These are phyloP conservation scores for Prunus padus DNA, from an alignment of 306 rosid genomes.

Conservation along the genomic window DNA sequence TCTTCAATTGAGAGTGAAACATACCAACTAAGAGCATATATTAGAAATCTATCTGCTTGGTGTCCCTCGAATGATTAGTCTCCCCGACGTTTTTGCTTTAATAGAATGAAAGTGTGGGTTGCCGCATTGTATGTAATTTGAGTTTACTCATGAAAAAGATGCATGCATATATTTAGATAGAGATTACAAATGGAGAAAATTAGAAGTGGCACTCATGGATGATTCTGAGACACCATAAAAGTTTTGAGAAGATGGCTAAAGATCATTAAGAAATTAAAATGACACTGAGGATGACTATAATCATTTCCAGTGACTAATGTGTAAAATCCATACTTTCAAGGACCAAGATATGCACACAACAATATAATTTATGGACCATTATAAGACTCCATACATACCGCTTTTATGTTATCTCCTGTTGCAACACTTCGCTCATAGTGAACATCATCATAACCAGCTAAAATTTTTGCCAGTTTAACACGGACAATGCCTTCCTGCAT, in stretches of 20 bases:
- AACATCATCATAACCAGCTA: slow-evolving; percentile 71
- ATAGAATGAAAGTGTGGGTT: background rate
- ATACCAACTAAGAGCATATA: background rate
- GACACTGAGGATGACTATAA: slow-evolving; percentile 19
- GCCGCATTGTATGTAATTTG: slow-evolving; percentile 14
- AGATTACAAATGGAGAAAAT: background rate
- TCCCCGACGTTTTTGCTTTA: slow-evolving; percentile 5
- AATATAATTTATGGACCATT: slow-evolving; percentile 9
- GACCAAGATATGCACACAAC: background rate
- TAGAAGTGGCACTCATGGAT: background rate
- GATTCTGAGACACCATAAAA: slow-evolving; percentile 12
- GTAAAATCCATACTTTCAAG: background rate
- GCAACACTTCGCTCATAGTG: slow-evolving; percentile 88
- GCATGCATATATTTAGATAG: slow-evolving; percentile 17
- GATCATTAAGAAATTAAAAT: background rate
- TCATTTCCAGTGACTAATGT: slow-evolving; percentile 3
- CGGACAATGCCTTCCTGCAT: slow-evolving; percentile 93
- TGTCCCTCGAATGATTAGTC: slow-evolving; percentile 1
- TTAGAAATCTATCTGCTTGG: slow-evolving; percentile 3
- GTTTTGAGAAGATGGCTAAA: background rate
- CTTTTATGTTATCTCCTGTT: slow-evolving; percentile 69
- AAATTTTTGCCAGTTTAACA: slow-evolving; percentile 70
- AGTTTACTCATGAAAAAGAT: slow-evolving; percentile 1
- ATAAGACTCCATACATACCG: slow-evolving; percentile 52
- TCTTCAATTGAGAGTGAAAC: background rate